These are phyloP conservation scores for Gnomoniopsis sp. DNA, from an alignment of 2,329 filamentous ascomycete species.

Conservation along the genomic window DNA sequence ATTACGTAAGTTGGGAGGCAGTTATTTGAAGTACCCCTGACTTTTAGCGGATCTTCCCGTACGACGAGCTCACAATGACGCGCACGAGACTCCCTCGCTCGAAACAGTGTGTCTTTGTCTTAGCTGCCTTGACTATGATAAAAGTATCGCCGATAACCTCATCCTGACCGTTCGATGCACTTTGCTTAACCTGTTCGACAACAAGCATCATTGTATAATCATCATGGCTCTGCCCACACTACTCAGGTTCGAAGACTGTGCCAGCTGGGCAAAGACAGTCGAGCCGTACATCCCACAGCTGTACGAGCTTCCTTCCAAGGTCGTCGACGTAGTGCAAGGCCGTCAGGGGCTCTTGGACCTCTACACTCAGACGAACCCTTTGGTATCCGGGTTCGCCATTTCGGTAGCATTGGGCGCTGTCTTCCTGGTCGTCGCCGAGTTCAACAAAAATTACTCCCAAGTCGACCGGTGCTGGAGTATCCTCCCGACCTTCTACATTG, in stretches of 20 bases:
- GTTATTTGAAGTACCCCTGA: neutral
- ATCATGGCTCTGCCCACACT: constrained; percentile 71
- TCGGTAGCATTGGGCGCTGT: constrained; percentile 68
- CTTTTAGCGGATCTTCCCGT: neutral
- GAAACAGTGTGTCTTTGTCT: too few relatives aligned
- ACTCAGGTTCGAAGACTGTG: constrained; percentile 68
- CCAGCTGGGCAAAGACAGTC: constrained; percentile 72
- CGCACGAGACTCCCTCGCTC: constrained; percentile 13
- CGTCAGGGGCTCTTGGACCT: constrained; percentile 62
- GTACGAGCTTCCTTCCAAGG: constrained; percentile 63
- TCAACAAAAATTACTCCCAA: constrained; percentile 95
- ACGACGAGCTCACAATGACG: constrained; percentile 12
- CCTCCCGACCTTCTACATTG: constrained; percentile 80
- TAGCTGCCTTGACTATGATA: too few relatives aligned
- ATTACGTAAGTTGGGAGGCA: neutral
- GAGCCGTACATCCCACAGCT: constrained; percentile 71
- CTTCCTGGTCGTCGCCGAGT: constrained; percentile 73
- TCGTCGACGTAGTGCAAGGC: constrained; percentile 58
- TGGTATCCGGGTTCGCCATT: constrained; percentile 70
- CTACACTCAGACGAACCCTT: constrained; percentile 82
- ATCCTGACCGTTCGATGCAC: too few relatives aligned
- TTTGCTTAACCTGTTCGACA: too few relatives aligned
- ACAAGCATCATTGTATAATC: neutral
- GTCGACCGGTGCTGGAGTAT: constrained; percentile 92
- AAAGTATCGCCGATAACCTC: too few relatives aligned